Base-by-base conservation (phyloP, 257 asterid genomes). In the Solanum pimpinellifolium region DNA sequence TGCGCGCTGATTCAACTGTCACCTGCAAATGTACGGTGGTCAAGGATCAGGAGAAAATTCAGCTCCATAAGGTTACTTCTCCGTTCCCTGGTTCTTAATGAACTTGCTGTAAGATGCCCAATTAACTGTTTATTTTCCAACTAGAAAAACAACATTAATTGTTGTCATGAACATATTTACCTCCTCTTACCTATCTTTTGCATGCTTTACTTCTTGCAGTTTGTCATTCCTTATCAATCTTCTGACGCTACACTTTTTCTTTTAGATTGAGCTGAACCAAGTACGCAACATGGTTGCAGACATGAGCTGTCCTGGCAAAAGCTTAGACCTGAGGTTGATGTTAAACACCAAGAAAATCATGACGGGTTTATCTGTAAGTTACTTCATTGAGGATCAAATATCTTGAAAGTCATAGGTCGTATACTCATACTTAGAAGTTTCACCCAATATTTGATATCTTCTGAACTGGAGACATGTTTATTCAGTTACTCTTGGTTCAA, bases 251-350 rank as follows among this genome's bases (percentile, higher is more conserved):
- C 37, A 3, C 65, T 2, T 41, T 18, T 41, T 33, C 44, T 37
- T 39, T 73, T 46, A 93, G 94, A 85, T 91, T 60, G 92, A 87
- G 87, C 84, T 80, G 90, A 90, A 91, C 84, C 90, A 83, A 87
- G 92, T 91, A 77, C 92, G 94, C 73, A 89, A 91, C 88, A 77
- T 91, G 73, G 93, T 91, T 87, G 93, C 78, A 23, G 94, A 92
- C 88, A 78, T 93, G 87, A 89, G 93, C 73, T 92, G 92, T 83
- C 92, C 86, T 86, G 91, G 83, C 44, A 91, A 89, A 91, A 86
- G 88, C 56, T 89, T 90, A 16, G 96, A 92, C 83, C 44, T 92
- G 77, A 92, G 96, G 90, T 91, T 93, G 87, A 92, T 91, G 96
- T 85, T 92, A 39, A 29, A 35, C 83, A 78, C 93, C 16, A 92